A percentile compares a stretch with the other conserved stretches of the same genome.
Evolutionary conservation across 148 eudicot species (phyloP).

Genomic region (Vaccinium macrocarpon): DNA sequence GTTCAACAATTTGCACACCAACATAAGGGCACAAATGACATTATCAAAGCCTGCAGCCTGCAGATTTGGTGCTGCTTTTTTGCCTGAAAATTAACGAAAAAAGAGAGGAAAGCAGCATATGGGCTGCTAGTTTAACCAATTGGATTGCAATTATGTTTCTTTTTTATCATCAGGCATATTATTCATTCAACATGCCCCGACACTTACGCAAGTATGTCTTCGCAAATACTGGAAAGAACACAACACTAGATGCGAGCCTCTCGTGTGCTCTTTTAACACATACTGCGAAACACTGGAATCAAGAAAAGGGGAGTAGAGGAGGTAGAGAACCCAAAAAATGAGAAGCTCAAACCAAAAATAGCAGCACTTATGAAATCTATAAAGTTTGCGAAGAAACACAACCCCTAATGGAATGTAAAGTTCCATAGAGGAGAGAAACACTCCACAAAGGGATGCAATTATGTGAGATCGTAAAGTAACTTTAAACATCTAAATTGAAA

Average conservation of each 20-base stretch:
- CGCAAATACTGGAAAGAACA: background rate
- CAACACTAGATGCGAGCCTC: background rate
- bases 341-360: background rate
- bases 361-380: background rate
- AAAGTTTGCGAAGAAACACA: too few species aligned
- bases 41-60: background rate
- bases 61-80: background rate
- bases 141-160: background rate
- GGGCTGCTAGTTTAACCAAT: background rate
- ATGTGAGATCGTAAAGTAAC: background rate
- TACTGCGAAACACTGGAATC: background rate
- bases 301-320: background rate
- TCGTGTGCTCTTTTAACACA: background rate
- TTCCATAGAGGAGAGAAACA: too few species aligned
- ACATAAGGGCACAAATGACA: too few species aligned
- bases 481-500: too few species aligned
- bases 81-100: background rate
- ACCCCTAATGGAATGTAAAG: too few species aligned
- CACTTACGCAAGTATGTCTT: background rate
- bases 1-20: constrained; percentile 3
- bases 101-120: background rate
- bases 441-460: too few species aligned
- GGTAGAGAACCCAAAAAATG: background rate
- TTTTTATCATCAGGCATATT: background rate
- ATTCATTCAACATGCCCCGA: background rate